Base-by-base conservation (phyloP, 2,329 filamentous ascomycete species). In the Whalleya microplaca region DNA sequence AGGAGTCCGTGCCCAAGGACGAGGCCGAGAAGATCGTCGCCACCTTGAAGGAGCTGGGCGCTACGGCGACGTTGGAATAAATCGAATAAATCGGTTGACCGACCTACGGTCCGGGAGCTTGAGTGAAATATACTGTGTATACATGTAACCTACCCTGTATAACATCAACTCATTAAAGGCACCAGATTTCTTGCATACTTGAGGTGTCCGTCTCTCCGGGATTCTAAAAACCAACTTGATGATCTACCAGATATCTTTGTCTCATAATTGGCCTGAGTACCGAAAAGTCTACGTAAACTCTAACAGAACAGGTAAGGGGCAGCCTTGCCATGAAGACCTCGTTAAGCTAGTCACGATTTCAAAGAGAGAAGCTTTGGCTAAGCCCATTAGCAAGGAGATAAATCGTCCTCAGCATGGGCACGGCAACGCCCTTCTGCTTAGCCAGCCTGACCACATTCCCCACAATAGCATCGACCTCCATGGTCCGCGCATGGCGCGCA, bases 11-110 rank as follows among this genome's bases (percentile, higher is more conserved):
- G 66, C 90, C 94, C 63, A 99, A 99, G 86, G 95, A 99, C 72
- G 96, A 99, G 76, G 92, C 92, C 7, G 94, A 98, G 84, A 99
- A 99, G 88, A 97, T 99, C 72, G 86, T 99, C 57, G 91, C 91
- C 76, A 87, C 91, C 42, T 84, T 99, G 82, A 98, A 98, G 86
- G 93, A 85, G 66, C 80, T 99, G 60, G 95, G 95, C 64, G 95
- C 89, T 63, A 92, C 90, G 64, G 94, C 91, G 59, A 80, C 84
- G 63, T 95, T 99, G 91, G 95, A 99, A 76, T 98, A 91, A 80
- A 57, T 51, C 51, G 18, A n/a, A n/a, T n/a, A n/a, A n/a, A n/a
- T n/a, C n/a, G n/a, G n/a, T n/a, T n/a, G n/a, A 55, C 55, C 42
- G 54, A 55, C 41, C 41, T 41, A 7, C 29, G 19, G 45, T 43